phyloP scores from a whole-genome alignment of 2,329 filamentous ascomycete genomes.

The Colletotrichum plurivorum region DNA sequence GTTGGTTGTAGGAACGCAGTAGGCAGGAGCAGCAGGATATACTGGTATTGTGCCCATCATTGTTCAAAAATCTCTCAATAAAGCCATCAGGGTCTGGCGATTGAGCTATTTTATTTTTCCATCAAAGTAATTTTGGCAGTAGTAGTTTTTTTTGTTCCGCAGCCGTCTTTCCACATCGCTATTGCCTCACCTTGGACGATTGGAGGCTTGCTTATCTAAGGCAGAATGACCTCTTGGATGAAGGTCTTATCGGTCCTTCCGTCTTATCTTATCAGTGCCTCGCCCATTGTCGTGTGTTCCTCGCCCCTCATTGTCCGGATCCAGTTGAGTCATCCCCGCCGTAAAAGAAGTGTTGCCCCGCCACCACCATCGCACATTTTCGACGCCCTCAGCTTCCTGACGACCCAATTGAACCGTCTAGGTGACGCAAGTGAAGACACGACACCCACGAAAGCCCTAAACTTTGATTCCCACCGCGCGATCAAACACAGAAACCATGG shows the following conservation, averaged over 20 bases:
- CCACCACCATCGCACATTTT: constrained; percentile 33
- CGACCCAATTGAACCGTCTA: constrained; percentile 20
- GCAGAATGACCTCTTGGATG: neutral
- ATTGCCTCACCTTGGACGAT: too few relatives aligned
- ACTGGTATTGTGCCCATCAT: too few relatives aligned
- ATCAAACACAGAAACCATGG: constrained; percentile 53
- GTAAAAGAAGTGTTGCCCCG: constrained; percentile 39
- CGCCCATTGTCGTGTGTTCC: constrained; percentile 13
- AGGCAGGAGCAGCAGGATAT: too few relatives aligned
- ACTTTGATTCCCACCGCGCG: rapidly evolving
- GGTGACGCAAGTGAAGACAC: neutral
- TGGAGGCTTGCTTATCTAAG: too few relatives aligned
- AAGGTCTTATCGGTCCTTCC: neutral
- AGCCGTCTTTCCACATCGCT: too few relatives aligned
- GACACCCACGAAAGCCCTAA: neutral
- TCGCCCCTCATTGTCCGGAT: constrained; percentile 24
- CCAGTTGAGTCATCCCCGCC: constrained; percentile 38
- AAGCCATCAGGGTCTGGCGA: too few relatives aligned
- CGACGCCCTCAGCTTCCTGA: constrained; percentile 8
- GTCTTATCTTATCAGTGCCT: constrained; percentile 30
- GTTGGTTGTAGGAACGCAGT: too few relatives aligned
- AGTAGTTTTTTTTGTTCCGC: too few relatives aligned
- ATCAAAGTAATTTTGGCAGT: too few relatives aligned
- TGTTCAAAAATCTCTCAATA: too few relatives aligned
- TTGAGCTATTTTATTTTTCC: too few relatives aligned